Conservation (phyloP, 257 asterid species). For the Solanum peruvianum region DNA sequence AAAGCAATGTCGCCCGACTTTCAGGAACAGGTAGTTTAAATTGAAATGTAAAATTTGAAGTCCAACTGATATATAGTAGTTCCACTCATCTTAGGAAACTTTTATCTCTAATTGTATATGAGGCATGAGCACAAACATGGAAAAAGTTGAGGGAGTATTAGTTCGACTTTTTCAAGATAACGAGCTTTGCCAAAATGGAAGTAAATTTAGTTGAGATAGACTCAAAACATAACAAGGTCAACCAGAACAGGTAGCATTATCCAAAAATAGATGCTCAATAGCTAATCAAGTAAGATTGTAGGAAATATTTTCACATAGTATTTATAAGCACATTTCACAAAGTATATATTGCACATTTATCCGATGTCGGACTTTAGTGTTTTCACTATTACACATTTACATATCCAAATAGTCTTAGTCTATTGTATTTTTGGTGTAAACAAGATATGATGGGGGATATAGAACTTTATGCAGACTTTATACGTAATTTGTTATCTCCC, state of each 20-base stretch:
- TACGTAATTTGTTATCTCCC: too few species aligned
- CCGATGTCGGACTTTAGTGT: not conserved
- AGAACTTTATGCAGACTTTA: too few species aligned
- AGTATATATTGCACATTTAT: not conserved
- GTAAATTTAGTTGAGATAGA: not conserved
- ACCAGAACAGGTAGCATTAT: not conserved
- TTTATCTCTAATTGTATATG: not conserved
- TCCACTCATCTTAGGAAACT: not conserved
- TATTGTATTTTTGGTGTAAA: too few species aligned
- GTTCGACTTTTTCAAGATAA: not conserved
- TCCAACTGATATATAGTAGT: not conserved
- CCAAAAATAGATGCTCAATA: not conserved
- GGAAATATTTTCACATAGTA: not conserved
- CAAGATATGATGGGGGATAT: too few species aligned
- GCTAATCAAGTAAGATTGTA: not conserved
- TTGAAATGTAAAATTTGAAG: not conserved
- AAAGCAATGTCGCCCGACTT: not conserved
- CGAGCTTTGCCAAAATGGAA: not conserved
- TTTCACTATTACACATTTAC: not conserved
- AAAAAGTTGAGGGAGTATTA: not conserved
- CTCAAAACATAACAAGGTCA: not conserved
- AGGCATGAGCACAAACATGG: not conserved
- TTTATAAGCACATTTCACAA: not conserved
- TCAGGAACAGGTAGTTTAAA: not conserved
- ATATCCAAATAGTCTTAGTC: not conserved